Percentiles rank a stretch among this genome's conserved stretches.
phyloP scores from a whole-genome alignment of 2,329 filamentous ascomycete species.

The Tolypocladium capitatum region DNA sequence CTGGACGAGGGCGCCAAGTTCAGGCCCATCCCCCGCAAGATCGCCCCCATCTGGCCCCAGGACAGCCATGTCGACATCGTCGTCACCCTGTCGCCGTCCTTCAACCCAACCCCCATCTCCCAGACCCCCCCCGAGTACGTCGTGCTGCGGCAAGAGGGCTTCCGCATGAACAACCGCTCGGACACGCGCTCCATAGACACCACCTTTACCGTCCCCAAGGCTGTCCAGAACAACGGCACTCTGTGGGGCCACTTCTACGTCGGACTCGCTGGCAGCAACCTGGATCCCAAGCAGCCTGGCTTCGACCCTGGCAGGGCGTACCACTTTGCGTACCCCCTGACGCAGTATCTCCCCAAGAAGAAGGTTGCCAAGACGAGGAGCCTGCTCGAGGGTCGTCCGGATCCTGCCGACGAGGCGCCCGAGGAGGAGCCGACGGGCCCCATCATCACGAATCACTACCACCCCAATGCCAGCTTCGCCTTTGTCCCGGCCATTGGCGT shows the following conservation, averaged over 20 bases:
- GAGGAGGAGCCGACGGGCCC: constrained; percentile 47
- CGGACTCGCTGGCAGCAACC: constrained; percentile 56
- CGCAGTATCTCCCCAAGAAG: constrained; percentile 83
- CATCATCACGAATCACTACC: constrained; percentile 77
- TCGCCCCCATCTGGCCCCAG: constrained; percentile 80
- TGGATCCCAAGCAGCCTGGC: constrained; percentile 60
- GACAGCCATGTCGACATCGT: constrained; percentile 69
- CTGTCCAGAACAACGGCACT: constrained; percentile 83
- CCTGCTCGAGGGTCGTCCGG: constrained; percentile 47
- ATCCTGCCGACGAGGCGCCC: constrained; percentile 29
- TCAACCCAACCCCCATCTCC: constrained; percentile 54
- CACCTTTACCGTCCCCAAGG: constrained; percentile 60
- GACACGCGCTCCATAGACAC: constrained; percentile 69
- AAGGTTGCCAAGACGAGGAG: constrained; percentile 80
- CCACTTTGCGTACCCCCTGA: constrained; percentile 74
- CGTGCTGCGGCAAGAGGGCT: constrained; percentile 68
- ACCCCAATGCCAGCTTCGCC: constrained; percentile 84
- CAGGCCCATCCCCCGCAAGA: constrained; percentile 50
- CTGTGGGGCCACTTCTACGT: constrained; percentile 93
- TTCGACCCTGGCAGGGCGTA: constrained; percentile 70
- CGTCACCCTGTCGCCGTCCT: constrained; percentile 70
- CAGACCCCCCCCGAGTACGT: constrained; percentile 52
- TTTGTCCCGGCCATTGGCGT: constrained; percentile 71
- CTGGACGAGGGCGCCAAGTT: constrained; percentile 50
- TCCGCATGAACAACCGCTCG: constrained; percentile 64